A percentile compares a stretch with the other conserved stretches of the same genome.
Evolutionary conservation across 495 filamentous ascomycete genomes (phyloP).

Genomic region (Penicillium nucicola): DNA sequence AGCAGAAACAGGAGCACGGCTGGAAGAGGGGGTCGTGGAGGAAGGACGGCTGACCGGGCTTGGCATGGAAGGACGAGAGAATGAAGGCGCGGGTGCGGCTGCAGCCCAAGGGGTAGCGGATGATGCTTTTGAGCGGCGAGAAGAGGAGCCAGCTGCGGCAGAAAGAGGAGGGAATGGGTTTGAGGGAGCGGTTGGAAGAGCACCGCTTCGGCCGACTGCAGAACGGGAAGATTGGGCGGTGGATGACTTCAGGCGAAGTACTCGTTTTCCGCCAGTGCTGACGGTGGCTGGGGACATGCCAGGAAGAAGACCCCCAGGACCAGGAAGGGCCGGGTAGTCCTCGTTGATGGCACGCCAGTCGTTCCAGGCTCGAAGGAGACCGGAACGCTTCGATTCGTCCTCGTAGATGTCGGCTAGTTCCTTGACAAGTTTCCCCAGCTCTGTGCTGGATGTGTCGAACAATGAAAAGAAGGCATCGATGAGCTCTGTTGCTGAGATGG

Average conservation of each 20-base stretch:
- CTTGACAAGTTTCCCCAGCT: slow-evolving; percentile 85
- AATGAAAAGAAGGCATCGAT: slow-evolving; percentile 79
- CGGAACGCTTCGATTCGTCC: slow-evolving; percentile 65
- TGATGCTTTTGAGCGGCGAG: slow-evolving; percentile 21
- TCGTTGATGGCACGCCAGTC: slow-evolving; percentile 95
- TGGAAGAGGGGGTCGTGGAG: slow-evolving; percentile 18
- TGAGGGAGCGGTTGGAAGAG: slow-evolving; percentile 30
- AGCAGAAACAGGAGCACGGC: slow-evolving; percentile 1
- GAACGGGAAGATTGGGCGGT: slow-evolving; percentile 70
- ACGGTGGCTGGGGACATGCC: slow-evolving; percentile 43
- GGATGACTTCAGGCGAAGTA: slow-evolving; percentile 72
- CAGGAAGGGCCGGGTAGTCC: slow-evolving; percentile 89
- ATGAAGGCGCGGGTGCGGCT: slow-evolving; percentile 27
- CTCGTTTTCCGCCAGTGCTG: slow-evolving; percentile 47
- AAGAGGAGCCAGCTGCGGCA: slow-evolving; percentile 35
- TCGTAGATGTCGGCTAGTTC: slow-evolving; percentile 95
- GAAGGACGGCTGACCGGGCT: slow-evolving; percentile 23
- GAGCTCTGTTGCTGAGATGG: slow-evolving; percentile 66
- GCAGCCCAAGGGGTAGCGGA: slow-evolving; percentile 52
- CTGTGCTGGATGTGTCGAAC: slow-evolving; percentile 73
- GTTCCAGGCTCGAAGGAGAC: slow-evolving; percentile 78
- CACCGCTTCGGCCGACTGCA: slow-evolving; percentile 47
- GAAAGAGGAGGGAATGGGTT: slow-evolving; percentile 49
- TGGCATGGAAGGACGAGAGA: slow-evolving; percentile 27
- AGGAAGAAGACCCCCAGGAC: slow-evolving; percentile 57